Percentiles rank a stretch among this genome's conserved stretches.
phyloP scores from a whole-genome alignment of 1,139 yeast species.

The Saccharomyces hybrid region DNA sequence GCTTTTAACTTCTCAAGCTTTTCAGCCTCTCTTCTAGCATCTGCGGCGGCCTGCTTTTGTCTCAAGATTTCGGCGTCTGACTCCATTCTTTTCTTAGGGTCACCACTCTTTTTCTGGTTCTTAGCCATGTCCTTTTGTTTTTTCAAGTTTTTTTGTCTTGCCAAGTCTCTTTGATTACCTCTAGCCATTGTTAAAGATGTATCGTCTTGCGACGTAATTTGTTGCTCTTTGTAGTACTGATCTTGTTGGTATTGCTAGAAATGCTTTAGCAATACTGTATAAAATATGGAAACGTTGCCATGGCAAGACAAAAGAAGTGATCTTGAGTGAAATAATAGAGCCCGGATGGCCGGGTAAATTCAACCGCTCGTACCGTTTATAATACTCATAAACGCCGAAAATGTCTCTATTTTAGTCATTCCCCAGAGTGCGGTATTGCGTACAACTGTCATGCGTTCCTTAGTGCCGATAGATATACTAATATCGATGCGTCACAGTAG shows the following conservation, averaged over 20 bases:
- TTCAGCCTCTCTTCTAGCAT: constrained; percentile 52
- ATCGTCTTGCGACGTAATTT: not conserved
- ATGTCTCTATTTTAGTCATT: not conserved
- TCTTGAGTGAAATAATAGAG: not conserved
- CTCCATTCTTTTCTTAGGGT: constrained; percentile 77
- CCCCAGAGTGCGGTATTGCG: not conserved
- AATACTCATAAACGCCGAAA: not conserved
- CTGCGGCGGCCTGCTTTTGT: constrained; percentile 77
- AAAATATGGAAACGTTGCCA: not conserved
- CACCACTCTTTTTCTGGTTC: constrained; percentile 67
- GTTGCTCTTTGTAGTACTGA: not conserved
- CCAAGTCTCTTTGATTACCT: constrained; percentile 94
- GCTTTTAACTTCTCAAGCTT: constrained; percentile 18
- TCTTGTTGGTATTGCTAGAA: not conserved
- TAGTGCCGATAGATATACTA: not conserved
- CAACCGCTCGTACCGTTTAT: not conserved
- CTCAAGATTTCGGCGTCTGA: constrained; percentile 83
- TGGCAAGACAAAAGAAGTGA: not conserved
- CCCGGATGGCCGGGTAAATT: not conserved
- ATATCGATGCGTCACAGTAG: not conserved
- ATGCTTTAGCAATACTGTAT: not conserved
- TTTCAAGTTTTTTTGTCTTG: constrained; percentile 80
- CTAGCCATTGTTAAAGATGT: constrained; percentile 56
- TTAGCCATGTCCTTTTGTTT: constrained; percentile 60
- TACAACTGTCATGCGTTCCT: not conserved